Evolutionary conservation across 257 asterid species (phyloP), one percentile per base, ranked within the genome.

Genomic region (Petunia secreta): DNA sequence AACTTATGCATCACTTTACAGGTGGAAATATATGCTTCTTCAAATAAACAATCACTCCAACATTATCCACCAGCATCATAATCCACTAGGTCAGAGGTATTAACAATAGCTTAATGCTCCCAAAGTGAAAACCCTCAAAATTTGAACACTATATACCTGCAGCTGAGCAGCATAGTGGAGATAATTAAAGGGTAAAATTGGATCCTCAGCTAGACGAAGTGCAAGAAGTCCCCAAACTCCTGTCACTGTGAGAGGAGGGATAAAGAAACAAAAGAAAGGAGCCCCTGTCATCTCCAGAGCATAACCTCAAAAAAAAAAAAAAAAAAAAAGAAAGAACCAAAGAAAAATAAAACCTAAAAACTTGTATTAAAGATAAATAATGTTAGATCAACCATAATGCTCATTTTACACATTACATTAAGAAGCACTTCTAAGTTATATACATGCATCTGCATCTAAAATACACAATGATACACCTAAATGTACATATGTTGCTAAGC

Each of bases 161-260:
- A 95, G 86, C 86, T 90, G 94, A 66, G 81, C 80, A 71, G 94
- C 97, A 81, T 95, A 95, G 41, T 97, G 82, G 75, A 89, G 84
- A 86, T 93, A 93, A 87, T 92, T 93, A 85, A 93, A 93, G 59
- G 97, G 99, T 82, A 95, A 85, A 73, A 95, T 82, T 13, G 87
- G 91, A 85, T 95, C 97, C 83, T 89, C 92, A 36, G 97, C 98
- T 71, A 95, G 88, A 85, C 75, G 93, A 86, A 95, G 92, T 1
- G 94, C 97, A 85, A 93, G 89, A 78, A 93, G 97, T 83, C 99
- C 99, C 97, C 97, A 95, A 60, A 95, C 84, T 83, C 92, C 97
- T 36, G 95, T 84, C 55, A 89, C 98, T 95, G 75, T 14, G 25
- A 71, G 43, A 43, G 15, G 16, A 68, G 75, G 77, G 91, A 71